phyloP scores from a whole-genome alignment of 305 asterid species.

The Fraxinus sp. region DNA sequence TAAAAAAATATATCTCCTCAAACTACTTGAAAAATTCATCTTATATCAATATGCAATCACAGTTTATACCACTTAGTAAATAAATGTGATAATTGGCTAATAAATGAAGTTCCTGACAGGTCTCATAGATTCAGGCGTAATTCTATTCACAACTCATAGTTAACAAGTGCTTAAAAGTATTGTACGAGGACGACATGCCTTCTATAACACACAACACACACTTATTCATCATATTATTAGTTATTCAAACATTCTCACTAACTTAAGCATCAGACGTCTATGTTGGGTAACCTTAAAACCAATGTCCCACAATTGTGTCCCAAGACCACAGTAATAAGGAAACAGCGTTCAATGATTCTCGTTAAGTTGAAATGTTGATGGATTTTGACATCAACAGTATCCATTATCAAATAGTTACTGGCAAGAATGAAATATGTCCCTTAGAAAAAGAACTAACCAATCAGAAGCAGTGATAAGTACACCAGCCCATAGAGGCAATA shows the following conservation, averaged over 20 bases:
- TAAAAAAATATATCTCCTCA: background rate
- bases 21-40: no score
- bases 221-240: background rate
- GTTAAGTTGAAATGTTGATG: background rate
- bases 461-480: constrained; percentile 66
- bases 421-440: background rate
- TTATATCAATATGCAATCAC: background rate
- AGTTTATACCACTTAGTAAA: background rate
- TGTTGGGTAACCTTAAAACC: no score
- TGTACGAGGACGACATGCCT: no score
- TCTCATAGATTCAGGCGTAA: no score
- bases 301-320: background rate
- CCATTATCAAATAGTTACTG: no score
- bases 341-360: background rate
- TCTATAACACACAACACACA: background rate
- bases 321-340: background rate
- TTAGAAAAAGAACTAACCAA: constrained; percentile 44
- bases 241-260: no score
- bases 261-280: no score
- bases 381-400: background rate
- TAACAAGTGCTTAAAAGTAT: no score
- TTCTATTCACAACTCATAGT: no score
- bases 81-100: background rate
- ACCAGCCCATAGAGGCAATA: constrained; percentile 79
- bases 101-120: background rate